Base-by-base conservation (phyloP, 495 filamentous ascomycete genomes). In the Xanthoparmelia taractica region DNA sequence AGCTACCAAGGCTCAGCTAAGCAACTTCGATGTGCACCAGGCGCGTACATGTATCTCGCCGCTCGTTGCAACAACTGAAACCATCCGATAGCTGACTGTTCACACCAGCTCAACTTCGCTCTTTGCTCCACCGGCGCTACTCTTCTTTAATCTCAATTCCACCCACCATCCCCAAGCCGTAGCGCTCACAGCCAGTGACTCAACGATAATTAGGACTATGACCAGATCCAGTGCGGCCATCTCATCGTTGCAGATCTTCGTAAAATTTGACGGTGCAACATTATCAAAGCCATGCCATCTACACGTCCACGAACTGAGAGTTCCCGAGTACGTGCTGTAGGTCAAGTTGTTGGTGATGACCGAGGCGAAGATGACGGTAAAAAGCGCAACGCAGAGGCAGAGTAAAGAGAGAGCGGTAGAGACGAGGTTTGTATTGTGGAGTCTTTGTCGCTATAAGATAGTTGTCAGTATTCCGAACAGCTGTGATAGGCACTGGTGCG, bases 231-330 rank as follows among this genome's bases (percentile, higher is more conserved):
- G 76, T 0, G 69, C 76, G 7, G 75, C 79, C 23, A 67, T 71
- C 5, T 68, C 78, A 27, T 74, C 71, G 10, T 69, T 59, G 58
- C 80, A 82, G 56, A 81, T 77, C 2, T 78, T 72, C 12, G 67
- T 61, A 60, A 82, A 82, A n/a, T 74, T 65, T 2, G 65, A 58
- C 0, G 80, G 78, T 0, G 72, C 64, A 10, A 63, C 60, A 6
- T 27, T 58, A 10, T 64, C 66, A 25, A 70, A 64, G 23, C 69
- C 63, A 43, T 75, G 73, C 77, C 78, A 81, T 65, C 80, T 81
- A 70, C 80, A 82, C 8, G 79, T 80, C 80, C 80, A 82, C 57
- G 74, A 78, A 33, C 77, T 71, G 20, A 82, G 70, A 13, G 78
- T 82, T 60, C 81, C 79, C 25, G 73, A 72, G 2, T 67, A 47